These are phyloP conservation scores for Gnetum montanum DNA, from an alignment of 75 land plant species.

Conservation along the genomic window DNA sequence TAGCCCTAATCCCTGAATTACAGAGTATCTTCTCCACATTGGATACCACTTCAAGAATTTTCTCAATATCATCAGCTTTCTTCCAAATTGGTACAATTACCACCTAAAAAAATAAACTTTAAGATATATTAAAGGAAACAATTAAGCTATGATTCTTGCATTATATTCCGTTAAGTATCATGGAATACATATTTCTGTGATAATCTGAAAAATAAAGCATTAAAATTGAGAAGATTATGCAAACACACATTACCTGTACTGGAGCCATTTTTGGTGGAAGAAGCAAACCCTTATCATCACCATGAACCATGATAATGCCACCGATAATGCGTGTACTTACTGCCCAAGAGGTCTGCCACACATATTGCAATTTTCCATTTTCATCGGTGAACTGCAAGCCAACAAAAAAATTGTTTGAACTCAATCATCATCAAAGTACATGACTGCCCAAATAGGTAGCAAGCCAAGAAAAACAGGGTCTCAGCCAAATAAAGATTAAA, in stretches of 20 bases:
- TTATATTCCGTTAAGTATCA: too few species aligned
- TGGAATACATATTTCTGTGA: too few species aligned
- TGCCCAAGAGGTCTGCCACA: conserved; percentile 99
- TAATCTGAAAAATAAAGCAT: neutral
- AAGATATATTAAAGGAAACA: neutral
- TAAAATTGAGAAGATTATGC: neutral
- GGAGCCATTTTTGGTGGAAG: conserved; percentile 94
- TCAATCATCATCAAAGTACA: neutral
- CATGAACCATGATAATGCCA: conserved; percentile 98
- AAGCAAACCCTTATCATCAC: conserved; percentile 85
- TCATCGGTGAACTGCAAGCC: conserved; percentile 65
- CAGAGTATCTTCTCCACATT: conserved; percentile 34
- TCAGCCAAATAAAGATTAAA: neutral
- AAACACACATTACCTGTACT: conserved; percentile 52
- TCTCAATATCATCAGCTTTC: conserved; percentile 57
- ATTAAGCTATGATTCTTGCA: neutral
- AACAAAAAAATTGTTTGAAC: conserved; percentile 3
- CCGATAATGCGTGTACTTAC: conserved; percentile 95
- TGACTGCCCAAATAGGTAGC: too few species aligned
- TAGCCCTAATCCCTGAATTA: conserved; percentile 57
- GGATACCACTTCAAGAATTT: conserved; percentile 51
- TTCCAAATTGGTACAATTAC: conserved; percentile 95
- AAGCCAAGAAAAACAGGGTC: neutral
- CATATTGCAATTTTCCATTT: conserved; percentile 66
- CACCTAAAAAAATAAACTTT: conserved; percentile 30